Evolutionary conservation across 805 yeast species (phyloP), one percentile per base, ranked within the genome.

Genomic region (Metschnikowia peoriensis): DNA sequence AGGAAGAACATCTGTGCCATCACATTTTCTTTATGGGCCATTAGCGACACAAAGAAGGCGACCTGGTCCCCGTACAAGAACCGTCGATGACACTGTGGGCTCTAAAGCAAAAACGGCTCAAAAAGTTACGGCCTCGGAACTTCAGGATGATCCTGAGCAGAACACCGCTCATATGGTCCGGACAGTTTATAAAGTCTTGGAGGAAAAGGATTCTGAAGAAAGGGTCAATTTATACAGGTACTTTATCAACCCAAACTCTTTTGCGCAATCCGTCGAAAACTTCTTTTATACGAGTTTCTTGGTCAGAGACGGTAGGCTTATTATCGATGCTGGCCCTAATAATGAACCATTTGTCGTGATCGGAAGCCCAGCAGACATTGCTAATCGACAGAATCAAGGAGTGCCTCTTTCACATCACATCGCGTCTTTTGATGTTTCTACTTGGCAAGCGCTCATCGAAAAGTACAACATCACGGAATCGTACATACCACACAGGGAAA

Each of bases 241-340:
- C 59, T 79, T 89, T 47, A 72, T 92, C 16, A 84, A 93, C 64
- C 97, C 97, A 0, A 55, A 70, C 14, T 85, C 93, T 7, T 92
- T 86, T 67, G 75, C 87, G 0, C 91, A 86, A 64, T 80, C 91
- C 1, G 84, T 92, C 2, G 97, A 93, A 66, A 90, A 89, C 63
- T 69, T 93, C 61, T 92, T 92, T 61, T 88, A 85, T 62, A 78
- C 89, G 0, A 87, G 96, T 64, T 91, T 92, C 61, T 70, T 93
- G 43, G 81, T 90, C 1, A 81, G 85, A 60, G 96, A 89, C 61
- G 91, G 88, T 0, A 81, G 75, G 58, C 67, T 90, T 37, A 69
- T 73, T 27, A 59, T 90, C 22, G 81, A 63, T 38, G 50, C 75
- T n/a, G 76, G 75, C 44, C 84, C 80, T 51, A 72, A 70, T 4